These are phyloP conservation scores for Pseudogymnoascus sp. DNA, from an alignment of 2,329 filamentous ascomycete genomes.

Conservation along the genomic window DNA sequence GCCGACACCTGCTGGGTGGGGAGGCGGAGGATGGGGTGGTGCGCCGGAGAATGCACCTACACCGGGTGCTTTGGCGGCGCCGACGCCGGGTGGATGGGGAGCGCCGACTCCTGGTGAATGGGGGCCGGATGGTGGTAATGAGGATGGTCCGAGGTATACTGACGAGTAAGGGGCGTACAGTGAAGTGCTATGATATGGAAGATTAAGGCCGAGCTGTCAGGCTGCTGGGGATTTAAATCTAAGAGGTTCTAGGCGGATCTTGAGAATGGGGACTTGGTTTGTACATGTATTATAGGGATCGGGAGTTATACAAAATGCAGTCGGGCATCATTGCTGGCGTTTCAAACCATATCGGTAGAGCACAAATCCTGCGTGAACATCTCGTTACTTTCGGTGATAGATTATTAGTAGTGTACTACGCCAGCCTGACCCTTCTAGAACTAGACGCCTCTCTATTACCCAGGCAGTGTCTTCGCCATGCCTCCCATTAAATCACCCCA, in stretches of 20 bases:
- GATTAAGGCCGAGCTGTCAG: not conserved
- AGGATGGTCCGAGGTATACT: conserved; percentile 35
- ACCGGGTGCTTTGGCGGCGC: conserved; percentile 58
- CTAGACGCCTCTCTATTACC: not conserved
- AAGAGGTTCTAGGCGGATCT: not conserved
- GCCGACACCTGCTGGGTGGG: conserved; percentile 20
- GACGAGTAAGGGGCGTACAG: conserved; percentile 14
- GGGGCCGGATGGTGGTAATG: conserved; percentile 24
- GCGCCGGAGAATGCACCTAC: conserved; percentile 55
- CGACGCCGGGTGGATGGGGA: conserved; percentile 52
- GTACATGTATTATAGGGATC: conserved; percentile 6
- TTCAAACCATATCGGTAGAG: not conserved
- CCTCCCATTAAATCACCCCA: not conserved
- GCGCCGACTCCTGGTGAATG: conserved; percentile 55
- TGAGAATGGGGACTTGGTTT: not conserved
- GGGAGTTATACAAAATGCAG: not conserved
- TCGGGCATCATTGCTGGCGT: conserved; percentile 7
- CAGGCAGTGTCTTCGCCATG: not conserved
- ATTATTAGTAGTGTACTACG: not conserved
- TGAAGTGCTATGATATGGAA: not conserved
- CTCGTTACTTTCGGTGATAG: not conserved
- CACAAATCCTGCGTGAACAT: not conserved
- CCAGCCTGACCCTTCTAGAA: not conserved
- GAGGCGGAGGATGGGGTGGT: conserved; percentile 19
- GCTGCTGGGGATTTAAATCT: not conserved